Conservation (phyloP, 2,329 filamentous ascomycete genomes). For the Periconia macrospinosa region DNA sequence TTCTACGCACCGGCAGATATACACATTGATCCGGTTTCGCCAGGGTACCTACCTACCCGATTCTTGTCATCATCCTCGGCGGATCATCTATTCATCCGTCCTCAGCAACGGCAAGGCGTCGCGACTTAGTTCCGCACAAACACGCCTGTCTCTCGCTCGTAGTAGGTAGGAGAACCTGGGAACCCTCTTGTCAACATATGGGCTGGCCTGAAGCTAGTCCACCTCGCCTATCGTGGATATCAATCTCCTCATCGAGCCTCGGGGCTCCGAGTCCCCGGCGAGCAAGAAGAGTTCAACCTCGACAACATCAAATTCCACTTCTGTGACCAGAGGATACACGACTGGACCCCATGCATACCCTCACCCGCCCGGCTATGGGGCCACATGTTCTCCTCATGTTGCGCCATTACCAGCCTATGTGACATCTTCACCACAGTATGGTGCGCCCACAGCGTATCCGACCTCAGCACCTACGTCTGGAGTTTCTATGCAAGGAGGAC, state of each 20-base stretch:
- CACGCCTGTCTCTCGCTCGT: constrained; percentile 3
- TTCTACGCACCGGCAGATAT: constrained; percentile 15
- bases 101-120: constrained; percentile 15
- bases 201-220: constrained; percentile 49
- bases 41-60: constrained; percentile 6
- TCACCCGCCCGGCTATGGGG: constrained; percentile 36
- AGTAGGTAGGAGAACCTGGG: constrained; percentile 17
- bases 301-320: constrained; percentile 42
- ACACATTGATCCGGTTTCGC: constrained; percentile 14
- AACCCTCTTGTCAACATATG: constrained; percentile 30
- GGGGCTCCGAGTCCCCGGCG: constrained; percentile 69
- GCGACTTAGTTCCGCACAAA: constrained; percentile 4
- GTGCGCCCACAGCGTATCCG: constrained; percentile 26
- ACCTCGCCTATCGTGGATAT: constrained; percentile 86
- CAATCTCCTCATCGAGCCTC: constrained; percentile 79
- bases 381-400: constrained; percentile 33
- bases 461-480: constrained; percentile 27
- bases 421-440: constrained; percentile 31
- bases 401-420: constrained; percentile 35
- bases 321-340: constrained; percentile 44
- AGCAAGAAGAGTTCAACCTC: constrained; percentile 49
- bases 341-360: constrained; percentile 40
- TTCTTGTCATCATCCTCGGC: constrained; percentile 15
- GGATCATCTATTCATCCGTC: constrained; percentile 12
- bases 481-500: constrained; percentile 39